phyloP scores from a whole-genome alignment of 495 filamentous ascomycete genomes.

The Lasiosphaeria hispida region DNA sequence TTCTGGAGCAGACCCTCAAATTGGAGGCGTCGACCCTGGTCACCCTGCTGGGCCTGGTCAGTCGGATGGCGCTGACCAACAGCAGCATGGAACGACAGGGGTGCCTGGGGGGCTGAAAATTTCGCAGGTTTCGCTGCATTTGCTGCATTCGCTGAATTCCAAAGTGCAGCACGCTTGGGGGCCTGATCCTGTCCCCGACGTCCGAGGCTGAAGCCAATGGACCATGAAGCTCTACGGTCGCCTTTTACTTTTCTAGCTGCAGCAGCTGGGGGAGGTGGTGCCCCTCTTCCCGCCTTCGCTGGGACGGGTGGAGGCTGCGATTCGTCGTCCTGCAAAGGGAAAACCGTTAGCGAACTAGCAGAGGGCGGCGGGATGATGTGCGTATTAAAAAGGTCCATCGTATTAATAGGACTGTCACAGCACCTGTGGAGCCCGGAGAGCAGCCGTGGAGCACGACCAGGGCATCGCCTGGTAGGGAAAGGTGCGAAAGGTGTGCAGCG shows the following conservation, averaged over 20 bases:
- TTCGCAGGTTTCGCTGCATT: background rate
- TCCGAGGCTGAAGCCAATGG: constrained; percentile 18
- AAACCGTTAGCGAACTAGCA: background rate
- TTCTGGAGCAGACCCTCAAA: constrained; percentile 16
- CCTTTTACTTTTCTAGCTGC: constrained; percentile 1
- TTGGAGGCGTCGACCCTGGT: constrained; percentile 17
- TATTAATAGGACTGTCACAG: background rate
- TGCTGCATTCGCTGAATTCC: too few species aligned
- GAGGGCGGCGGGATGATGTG: background rate
- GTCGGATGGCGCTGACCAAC: constrained; percentile 6
- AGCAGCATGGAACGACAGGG: constrained; percentile 8
- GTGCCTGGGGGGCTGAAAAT: constrained; percentile 13
- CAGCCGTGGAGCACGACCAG: too few species aligned
- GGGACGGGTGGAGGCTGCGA: background rate
- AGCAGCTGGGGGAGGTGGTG: background rate
- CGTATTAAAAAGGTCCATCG: background rate
- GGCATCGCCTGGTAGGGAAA: too few species aligned
- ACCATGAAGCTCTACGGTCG: constrained; percentile 26
- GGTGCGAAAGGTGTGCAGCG: too few species aligned
- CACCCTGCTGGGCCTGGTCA: background rate
- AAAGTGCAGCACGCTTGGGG: background rate
- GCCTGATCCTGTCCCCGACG: constrained; percentile 10
- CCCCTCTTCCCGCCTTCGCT: background rate
- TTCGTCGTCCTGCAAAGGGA: background rate
- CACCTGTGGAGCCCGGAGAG: too few species aligned